These are phyloP conservation scores for Thelonectria olida DNA, from an alignment of 2,329 filamentous ascomycete species.

Conservation along the genomic window DNA sequence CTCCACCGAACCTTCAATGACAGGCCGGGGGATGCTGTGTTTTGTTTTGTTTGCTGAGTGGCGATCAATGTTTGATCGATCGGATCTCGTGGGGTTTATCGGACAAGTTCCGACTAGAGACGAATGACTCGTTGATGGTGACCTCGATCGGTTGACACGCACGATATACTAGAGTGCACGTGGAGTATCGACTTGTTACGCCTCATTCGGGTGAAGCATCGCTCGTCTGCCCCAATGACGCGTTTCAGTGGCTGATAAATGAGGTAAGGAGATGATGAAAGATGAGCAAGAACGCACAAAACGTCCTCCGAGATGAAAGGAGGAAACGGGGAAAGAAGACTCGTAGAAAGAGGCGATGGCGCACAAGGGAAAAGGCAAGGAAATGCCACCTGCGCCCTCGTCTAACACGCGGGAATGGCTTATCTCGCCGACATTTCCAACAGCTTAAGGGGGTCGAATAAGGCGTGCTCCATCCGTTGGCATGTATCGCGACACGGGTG, in stretches of 20 bases:
- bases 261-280: background rate
- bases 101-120: background rate
- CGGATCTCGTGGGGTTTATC: conserved; percentile 2
- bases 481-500: conserved; percentile 20
- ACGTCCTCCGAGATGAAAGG: background rate
- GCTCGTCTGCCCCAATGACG: background rate
- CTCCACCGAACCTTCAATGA: conserved; percentile 18
- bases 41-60: conserved; percentile 14
- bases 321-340: background rate
- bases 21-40: conserved; percentile 14
- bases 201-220: conserved; percentile 13
- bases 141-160: background rate
- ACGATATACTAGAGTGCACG: background rate
- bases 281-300: background rate
- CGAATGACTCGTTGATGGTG: background rate
- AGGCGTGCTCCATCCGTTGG: conserved; percentile 4
- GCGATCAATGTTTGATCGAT: conserved; percentile 7
- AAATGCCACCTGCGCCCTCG: background rate
- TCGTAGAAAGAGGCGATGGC: background rate
- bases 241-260: background rate
- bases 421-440: background rate
- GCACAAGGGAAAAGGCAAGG: background rate
- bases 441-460: background rate
- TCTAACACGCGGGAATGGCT: background rate
- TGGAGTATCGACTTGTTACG: background rate